Conservation (phyloP, 805 yeast species). For the Myxozyma neotropica region DNA sequence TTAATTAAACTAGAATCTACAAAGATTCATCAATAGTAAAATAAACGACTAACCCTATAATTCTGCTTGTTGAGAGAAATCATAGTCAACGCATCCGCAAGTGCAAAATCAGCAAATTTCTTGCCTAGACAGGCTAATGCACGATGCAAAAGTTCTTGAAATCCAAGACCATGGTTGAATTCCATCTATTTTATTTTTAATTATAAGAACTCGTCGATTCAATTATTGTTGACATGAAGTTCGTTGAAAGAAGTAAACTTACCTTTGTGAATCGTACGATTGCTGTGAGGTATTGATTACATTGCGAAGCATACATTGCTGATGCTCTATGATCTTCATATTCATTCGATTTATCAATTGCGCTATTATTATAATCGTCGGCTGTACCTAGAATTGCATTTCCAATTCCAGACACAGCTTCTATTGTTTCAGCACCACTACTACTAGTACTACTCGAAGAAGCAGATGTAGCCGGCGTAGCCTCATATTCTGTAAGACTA, state of each 20-base stretch:
- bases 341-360: background rate
- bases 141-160: slow-evolving; percentile 18
- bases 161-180: slow-evolving; percentile 21
- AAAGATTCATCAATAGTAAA: no score
- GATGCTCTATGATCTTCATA: slow-evolving; percentile 19
- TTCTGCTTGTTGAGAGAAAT: slow-evolving; percentile 7
- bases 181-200: slow-evolving; percentile 19
- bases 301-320: slow-evolving; percentile 24
- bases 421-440: background rate
- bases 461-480: no score
- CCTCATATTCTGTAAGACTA: no score
- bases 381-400: background rate
- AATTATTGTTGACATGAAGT: no score
- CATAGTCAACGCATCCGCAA: slow-evolving; percentile 22
- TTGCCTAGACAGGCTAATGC: slow-evolving; percentile 23
- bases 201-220: no score
- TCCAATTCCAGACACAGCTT: background rate
- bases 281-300: slow-evolving; percentile 24
- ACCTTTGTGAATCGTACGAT: slow-evolving; percentile 24
- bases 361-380: background rate
- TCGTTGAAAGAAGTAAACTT: background rate
- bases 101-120: slow-evolving; percentile 14
- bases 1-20: no score
- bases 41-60: slow-evolving; percentile 11
- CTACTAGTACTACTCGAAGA: background rate